Evolutionary conservation across 768 basidiomycete species (phyloP).

Genomic region (Termitomyces bulborhizus): DNA sequence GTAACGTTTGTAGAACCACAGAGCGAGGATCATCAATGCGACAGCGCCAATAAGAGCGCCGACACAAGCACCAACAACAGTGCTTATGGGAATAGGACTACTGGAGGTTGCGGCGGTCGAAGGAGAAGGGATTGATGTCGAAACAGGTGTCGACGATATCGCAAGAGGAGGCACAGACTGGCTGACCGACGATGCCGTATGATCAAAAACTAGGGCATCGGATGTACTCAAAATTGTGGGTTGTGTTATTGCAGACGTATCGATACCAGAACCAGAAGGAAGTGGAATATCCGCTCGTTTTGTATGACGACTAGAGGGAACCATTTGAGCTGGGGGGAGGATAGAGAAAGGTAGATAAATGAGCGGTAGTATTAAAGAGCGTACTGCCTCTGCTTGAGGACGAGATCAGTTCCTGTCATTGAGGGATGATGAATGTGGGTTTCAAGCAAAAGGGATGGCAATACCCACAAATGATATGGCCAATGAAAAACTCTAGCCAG

Average conservation of each 20-base stretch:
- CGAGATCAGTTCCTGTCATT: conserved; percentile 11
- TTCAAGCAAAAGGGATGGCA: background rate
- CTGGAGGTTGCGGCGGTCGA: conserved; percentile 18
- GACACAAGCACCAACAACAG: conserved; percentile 59
- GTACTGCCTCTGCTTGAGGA: conserved; percentile 15
- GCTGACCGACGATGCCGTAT: background rate
- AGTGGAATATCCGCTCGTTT: conserved; percentile 9
- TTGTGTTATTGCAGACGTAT: conserved; percentile 6
- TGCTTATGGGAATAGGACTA: conserved; percentile 35
- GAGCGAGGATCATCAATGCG: conserved; percentile 42
- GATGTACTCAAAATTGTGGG: background rate
- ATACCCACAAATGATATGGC: background rate
- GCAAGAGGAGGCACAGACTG: conserved; percentile 2
- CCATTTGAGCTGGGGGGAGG: conserved; percentile 6
- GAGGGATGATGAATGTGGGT: conserved; percentile 8
- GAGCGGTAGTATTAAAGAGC: conserved; percentile 15
- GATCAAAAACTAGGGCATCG: conserved; percentile 14
- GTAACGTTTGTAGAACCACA: conserved; percentile 52
- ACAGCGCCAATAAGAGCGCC: conserved; percentile 53
- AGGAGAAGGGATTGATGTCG: conserved; percentile 8
- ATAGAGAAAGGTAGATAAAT: conserved; percentile 4
- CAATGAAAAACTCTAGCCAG: conserved; percentile 3
- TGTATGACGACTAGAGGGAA: conserved; percentile 2
- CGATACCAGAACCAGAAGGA: conserved; percentile 16
- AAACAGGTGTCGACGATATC: background rate